Percentiles rank a stretch among this genome's conserved stretches.
phyloP scores from a whole-genome alignment of 2,329 filamentous ascomycete species.

The Coniochaeta sp. region DNA sequence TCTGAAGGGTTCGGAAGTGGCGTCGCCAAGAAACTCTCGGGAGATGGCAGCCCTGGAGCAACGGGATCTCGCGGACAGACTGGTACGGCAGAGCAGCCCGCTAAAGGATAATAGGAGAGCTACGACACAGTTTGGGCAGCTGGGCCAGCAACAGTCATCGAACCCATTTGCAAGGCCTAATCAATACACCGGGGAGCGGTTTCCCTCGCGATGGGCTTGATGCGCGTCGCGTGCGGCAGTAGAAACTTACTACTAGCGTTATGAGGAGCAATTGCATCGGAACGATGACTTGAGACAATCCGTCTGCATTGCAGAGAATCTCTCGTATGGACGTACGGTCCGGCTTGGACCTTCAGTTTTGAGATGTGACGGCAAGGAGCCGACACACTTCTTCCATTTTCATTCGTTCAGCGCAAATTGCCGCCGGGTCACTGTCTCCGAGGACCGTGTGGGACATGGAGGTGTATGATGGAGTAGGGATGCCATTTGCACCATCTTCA shows the following conservation, averaged over 20 bases:
- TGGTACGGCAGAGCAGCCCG: conserved; percentile 31
- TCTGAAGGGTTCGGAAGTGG: conserved; percentile 33
- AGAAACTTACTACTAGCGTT: not conserved
- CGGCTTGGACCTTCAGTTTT: not conserved
- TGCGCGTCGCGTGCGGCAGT: conserved; percentile 1
- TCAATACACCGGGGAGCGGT: conserved; percentile 32
- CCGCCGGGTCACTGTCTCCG: not conserved
- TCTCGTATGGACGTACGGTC: not conserved
- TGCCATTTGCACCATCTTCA: not conserved
- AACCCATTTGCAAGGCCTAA: conserved; percentile 33
- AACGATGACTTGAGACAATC: not conserved
- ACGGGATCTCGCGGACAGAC: conserved; percentile 24
- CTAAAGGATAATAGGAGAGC: conserved; percentile 27
- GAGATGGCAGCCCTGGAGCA: conserved; percentile 57
- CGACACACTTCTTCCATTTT: not conserved
- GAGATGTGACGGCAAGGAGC: not conserved
- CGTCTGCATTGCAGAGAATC: not conserved
- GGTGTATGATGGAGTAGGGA: not conserved
- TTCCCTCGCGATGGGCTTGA: conserved; percentile 23
- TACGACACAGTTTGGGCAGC: conserved; percentile 8
- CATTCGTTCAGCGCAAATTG: not conserved
- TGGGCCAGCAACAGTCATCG: conserved; percentile 11
- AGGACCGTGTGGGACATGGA: not conserved
- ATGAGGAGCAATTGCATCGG: not conserved
- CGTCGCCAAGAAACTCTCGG: conserved; percentile 50